A percentile compares a stretch with the other conserved stretches of the same genome.
These are phyloP conservation scores for Lithospermum erythrorhizon DNA, from an alignment of 257 asterid genomes.

Conservation along the genomic window DNA sequence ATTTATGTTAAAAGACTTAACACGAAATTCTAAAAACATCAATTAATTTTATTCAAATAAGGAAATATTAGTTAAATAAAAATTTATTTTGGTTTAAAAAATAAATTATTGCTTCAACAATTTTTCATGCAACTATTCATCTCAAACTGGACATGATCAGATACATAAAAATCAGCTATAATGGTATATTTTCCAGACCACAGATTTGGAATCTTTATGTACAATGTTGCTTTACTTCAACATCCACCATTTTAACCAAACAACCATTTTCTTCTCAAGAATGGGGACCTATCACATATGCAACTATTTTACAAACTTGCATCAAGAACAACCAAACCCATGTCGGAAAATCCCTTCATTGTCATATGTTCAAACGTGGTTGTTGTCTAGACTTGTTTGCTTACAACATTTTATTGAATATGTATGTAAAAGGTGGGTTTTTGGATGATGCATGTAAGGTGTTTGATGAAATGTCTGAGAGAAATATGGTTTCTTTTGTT, in stretches of 20 bases:
- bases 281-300: slow-evolving; percentile 41
- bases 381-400: slow-evolving; percentile 49
- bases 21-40: no score
- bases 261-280: slow-evolving; percentile 9
- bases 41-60: no score
- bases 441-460: slow-evolving; percentile 19
- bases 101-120: no score
- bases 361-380: slow-evolving; percentile 22
- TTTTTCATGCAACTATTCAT: no score
- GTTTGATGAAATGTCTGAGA: slow-evolving; percentile 29
- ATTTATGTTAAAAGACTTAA: no score
- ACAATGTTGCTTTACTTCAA: slow-evolving; percentile 10
- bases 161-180: slow-evolving; percentile 9
- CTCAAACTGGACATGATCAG: slow-evolving; percentile 30
- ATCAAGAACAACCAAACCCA: slow-evolving; percentile 9
- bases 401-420: slow-evolving; percentile 47
- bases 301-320: slow-evolving; percentile 20
- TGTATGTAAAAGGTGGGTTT: slow-evolving; percentile 22
- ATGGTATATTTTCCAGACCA: not conserved
- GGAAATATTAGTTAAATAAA: no score
- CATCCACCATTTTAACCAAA: slow-evolving; percentile 14
- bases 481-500: slow-evolving; percentile 37
- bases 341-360: slow-evolving; percentile 19
- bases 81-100: no score
- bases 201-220: not conserved